These are phyloP conservation scores for Iris macrosiphon DNA, from an alignment of 106 monocot genomes.

Conservation along the genomic window DNA sequence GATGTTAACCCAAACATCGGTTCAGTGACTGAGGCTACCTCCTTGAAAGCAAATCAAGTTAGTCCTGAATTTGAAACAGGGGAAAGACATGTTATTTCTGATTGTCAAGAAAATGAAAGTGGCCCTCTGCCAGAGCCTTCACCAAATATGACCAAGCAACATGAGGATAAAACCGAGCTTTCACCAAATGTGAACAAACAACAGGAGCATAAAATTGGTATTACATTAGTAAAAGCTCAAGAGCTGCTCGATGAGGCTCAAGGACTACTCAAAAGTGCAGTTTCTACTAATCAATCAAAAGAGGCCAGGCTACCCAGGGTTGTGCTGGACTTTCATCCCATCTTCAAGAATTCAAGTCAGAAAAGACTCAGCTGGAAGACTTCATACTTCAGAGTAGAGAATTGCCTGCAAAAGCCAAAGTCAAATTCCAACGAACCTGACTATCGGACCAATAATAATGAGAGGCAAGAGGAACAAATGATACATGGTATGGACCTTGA, in stretches of 20 bases:
- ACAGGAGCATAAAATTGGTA: too few species aligned
- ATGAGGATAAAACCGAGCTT: conserved; percentile 8
- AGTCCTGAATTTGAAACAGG: conserved; percentile 25
- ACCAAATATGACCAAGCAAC: conserved; percentile 22
- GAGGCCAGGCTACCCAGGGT: conserved; percentile 92
- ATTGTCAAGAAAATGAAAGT: conserved; percentile 23
- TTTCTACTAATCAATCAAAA: conserved; percentile 89
- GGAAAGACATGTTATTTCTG: conserved; percentile 8
- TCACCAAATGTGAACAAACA: too few species aligned
- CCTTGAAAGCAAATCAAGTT: conserved; percentile 15
- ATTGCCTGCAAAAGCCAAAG: too few species aligned
- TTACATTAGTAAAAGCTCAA: too few species aligned
- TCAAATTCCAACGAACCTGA: too few species aligned
- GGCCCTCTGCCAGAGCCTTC: conserved; percentile 21
- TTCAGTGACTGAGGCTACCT: conserved; percentile 16
- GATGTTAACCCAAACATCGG: conserved; percentile 16
- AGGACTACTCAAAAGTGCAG: conserved; percentile 71
- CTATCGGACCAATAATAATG: too few species aligned
- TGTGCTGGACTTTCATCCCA: conserved; percentile 97
- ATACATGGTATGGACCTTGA: too few species aligned
- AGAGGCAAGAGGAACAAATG: too few species aligned
- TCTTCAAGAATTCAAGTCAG: conserved; percentile 96
- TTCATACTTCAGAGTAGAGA: conserved; percentile 91
- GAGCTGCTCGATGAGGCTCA: conserved; percentile 81
- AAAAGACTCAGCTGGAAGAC: conserved; percentile 93